Evolutionary conservation across 2,329 filamentous ascomycete genomes (phyloP), one percentile per base, ranked within the genome.

Genomic region (Exophiala sideris): DNA sequence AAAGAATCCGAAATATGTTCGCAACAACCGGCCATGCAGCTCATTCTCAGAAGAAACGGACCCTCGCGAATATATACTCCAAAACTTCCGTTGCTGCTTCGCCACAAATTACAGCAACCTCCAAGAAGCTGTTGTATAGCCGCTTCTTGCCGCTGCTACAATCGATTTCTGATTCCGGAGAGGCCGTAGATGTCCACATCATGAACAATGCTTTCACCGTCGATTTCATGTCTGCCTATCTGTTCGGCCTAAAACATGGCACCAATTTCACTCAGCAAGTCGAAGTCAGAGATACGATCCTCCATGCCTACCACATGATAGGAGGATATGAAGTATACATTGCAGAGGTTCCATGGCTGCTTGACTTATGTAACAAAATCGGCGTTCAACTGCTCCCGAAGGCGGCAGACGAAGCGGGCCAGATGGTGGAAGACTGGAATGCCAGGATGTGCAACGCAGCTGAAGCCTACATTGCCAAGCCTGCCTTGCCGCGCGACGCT

Each of bases 21-120:
- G 87, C 87, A 2, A 85, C 85, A 46, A 75, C 77, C 3, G 70
- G 76, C 16, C 81, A 80, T 33, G 84, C 79, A 47, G 70, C 79
- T 6, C 89, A 95, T 68, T 85, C 87, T 0, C 72, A 75, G 14
- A 78, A 88, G 36, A 94, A 92, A 68, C 82, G 88, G 16, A 88
- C 91, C 82, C 71, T 95, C 39, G 87, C 87, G 47, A 85, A 91
- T 63, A 80, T 90, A 48, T 95, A 94, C 71, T 90, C 88, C 58
- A 95, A 94, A 66, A 89, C 88, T 0, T 83, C 77, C 47, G 73
- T 95, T 46, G 81, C 84, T 52, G 73, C 75, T 1, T 89, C 86
- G 1, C 70, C 76, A 0, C 76, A 84, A 4, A 71, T 88, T 18
- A 73, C 74, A 0, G 72, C 74, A 0, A 85, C 89, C 64, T 78